phyloP scores from a whole-genome alignment of 306 rosid genomes.

The Prunus mongolica region DNA sequence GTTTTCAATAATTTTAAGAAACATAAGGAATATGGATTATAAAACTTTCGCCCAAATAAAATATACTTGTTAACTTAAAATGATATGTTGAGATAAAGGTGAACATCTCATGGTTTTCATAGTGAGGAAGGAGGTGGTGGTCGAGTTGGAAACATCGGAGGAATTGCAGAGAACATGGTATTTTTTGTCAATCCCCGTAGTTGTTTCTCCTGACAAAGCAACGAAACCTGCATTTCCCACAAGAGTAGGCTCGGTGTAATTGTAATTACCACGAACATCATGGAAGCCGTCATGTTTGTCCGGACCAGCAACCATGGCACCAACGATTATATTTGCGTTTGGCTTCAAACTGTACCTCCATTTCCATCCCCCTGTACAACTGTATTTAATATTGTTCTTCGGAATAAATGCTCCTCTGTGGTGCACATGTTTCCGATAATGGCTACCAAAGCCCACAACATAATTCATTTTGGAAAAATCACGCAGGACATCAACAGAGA shows the following conservation, averaged over 20 bases:
- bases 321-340: conserved; percentile 50
- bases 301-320: conserved; percentile 77
- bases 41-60: too few relatives aligned
- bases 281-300: conserved; percentile 41
- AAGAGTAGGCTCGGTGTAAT: conserved; percentile 52
- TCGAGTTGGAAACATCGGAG: conserved; percentile 49
- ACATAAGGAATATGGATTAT: too few relatives aligned
- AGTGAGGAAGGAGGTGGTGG: conserved; percentile 60
- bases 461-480: conserved; percentile 54
- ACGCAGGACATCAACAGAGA: conserved; percentile 29
- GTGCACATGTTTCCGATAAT: conserved; percentile 51
- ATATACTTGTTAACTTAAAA: too few relatives aligned
- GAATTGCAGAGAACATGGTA: conserved; percentile 55
- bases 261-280: conserved; percentile 35
- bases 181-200: conserved; percentile 47
- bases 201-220: conserved; percentile 43
- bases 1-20: too few relatives aligned
- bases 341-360: conserved; percentile 40
- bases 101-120: conserved; percentile 41
- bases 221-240: conserved; percentile 64
- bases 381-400: conserved; percentile 34
- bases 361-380: conserved; percentile 50
- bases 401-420: conserved; percentile 63
- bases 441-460: conserved; percentile 52
- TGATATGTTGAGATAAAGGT: too few relatives aligned